Conservation (phyloP, 257 asterid genomes). For the Verbena officinalis region DNA sequence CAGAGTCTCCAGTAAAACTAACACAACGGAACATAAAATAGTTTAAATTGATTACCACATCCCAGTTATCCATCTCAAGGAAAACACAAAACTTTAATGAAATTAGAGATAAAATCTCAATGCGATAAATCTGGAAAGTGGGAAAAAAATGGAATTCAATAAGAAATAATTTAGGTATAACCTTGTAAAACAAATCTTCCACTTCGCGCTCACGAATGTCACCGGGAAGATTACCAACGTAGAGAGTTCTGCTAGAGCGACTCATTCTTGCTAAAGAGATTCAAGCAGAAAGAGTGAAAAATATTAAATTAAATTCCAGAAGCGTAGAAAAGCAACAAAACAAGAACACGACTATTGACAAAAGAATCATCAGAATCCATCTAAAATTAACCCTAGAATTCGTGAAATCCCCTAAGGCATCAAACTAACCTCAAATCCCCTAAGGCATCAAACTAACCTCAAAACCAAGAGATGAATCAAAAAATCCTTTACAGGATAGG, state of each 20-base stretch:
- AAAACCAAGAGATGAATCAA: conserved; percentile 7
- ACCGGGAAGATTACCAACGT: conserved; percentile 98
- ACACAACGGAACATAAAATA: conserved; percentile 4
- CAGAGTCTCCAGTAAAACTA: neutral
- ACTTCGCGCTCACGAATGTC: conserved; percentile 97
- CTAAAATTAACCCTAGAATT: too few relatives aligned
- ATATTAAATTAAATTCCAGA: neutral
- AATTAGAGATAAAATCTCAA: neutral
- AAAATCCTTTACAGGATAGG: neutral
- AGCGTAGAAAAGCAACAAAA: neutral
- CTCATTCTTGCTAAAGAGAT: conserved; percentile 64
- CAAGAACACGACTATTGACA: neutral
- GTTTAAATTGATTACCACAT: too few relatives aligned
- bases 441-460: conserved; percentile 20
- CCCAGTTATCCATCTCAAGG: neutral
- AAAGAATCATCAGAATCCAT: too few relatives aligned
- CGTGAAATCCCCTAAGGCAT: too few relatives aligned
- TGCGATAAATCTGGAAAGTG: neutral
- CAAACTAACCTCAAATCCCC: too few relatives aligned
- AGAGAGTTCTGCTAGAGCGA: conserved; percentile 93
- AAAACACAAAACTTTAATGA: neutral
- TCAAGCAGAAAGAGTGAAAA: neutral
- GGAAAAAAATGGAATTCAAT: neutral
- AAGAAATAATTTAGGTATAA: conserved; percentile 1
- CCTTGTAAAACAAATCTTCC: conserved; percentile 97